phyloP scores from a whole-genome alignment of 305 asterid species.

The Salvia sclarea region DNA sequence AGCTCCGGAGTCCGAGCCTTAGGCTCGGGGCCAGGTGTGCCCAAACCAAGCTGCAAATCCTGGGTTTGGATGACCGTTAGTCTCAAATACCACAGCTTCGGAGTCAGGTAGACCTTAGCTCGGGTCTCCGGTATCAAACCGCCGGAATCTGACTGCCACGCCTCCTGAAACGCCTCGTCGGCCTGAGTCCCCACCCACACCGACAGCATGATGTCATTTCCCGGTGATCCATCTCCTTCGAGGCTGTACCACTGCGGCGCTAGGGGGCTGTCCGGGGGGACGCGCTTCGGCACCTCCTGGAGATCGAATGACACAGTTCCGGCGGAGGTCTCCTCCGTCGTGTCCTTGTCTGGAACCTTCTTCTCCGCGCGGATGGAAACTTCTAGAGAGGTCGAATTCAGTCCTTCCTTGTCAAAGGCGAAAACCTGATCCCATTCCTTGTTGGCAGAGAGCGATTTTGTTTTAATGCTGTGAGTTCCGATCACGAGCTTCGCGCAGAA shows the following conservation, averaged over 20 bases:
- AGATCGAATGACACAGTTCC: constrained; percentile 85
- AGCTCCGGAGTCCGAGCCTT: constrained; percentile 71
- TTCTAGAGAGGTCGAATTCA: constrained; percentile 73
- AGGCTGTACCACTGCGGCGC: constrained; percentile 96
- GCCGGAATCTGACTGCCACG: constrained; percentile 98
- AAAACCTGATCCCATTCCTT: constrained; percentile 89
- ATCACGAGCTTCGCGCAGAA: constrained; percentile 68
- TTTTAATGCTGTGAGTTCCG: constrained; percentile 70
- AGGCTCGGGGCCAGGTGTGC: constrained; percentile 67
- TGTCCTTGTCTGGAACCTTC: constrained; percentile 44
- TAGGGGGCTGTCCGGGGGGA: constrained; percentile 90
- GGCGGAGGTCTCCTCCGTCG: constrained; percentile 39
- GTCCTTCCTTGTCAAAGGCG: constrained; percentile 81
- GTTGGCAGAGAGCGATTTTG: constrained; percentile 52
- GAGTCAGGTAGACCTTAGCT: constrained; percentile 89
- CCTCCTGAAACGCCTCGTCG: constrained; percentile 92
- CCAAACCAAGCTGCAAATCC: constrained; percentile 66
- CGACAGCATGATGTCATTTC: constrained; percentile 81
- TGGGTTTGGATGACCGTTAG: constrained; percentile 99
- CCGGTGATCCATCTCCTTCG: constrained; percentile 57
- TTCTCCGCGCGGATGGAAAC: constrained; percentile 56
- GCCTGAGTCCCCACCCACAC: constrained; percentile 93
- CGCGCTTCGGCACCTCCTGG: constrained; percentile 81
- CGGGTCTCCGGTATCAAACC: constrained; percentile 91
- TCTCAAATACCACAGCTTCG: constrained; percentile 94